phyloP scores from a whole-genome alignment of 106 monocot genomes.

The Narthecium ossifragum region DNA sequence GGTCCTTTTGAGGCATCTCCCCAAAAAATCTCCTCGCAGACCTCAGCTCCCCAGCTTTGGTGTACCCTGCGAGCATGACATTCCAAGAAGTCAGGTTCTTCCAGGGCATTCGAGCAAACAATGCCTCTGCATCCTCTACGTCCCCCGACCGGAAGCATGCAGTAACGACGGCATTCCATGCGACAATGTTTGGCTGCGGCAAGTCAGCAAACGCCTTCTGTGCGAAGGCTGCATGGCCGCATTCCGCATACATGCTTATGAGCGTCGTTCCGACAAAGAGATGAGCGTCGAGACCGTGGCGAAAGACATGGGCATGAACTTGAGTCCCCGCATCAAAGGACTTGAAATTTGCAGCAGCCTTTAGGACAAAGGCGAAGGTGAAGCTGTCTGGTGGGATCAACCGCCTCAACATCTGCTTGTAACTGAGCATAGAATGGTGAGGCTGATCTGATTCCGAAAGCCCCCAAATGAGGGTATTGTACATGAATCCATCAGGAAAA shows the following conservation, averaged over 20 bases:
- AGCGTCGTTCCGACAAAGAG: conserved; percentile 56
- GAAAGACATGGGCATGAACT: conserved; percentile 35
- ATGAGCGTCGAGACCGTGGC: conserved; percentile 38
- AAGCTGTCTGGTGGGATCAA: conserved; percentile 47
- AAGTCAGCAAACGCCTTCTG: conserved; percentile 40
- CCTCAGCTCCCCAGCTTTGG: conserved; percentile 25
- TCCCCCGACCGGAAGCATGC: conserved; percentile 33
- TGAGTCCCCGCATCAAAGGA: conserved; percentile 25
- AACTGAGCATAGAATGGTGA: conserved; percentile 17
- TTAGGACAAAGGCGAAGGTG: conserved; percentile 61
- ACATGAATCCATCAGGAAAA: conserved; percentile 49
- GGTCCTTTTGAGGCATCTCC: conserved; percentile 33
- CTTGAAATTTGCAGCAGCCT: conserved; percentile 38
- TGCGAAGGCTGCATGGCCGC: conserved; percentile 20
- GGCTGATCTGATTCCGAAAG: conserved; percentile 27
- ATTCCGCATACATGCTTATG: conserved; percentile 52
- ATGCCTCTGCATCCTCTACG: conserved; percentile 13
- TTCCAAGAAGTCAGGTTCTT: conserved; percentile 61
- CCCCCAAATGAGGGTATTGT: conserved; percentile 60
- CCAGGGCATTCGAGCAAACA: conserved; percentile 41
- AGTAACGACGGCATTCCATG: conserved; percentile 58
- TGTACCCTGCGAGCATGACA: conserved; percentile 59
- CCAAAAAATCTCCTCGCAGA: conserved; percentile 32
- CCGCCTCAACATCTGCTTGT: conserved; percentile 23
- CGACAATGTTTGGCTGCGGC: conserved; percentile 44